Percentiles rank a stretch among this genome's conserved stretches.
These are phyloP conservation scores for Stentor roeselii DNA, from an alignment of 73 alveolate species.

Conservation along the genomic window DNA sequence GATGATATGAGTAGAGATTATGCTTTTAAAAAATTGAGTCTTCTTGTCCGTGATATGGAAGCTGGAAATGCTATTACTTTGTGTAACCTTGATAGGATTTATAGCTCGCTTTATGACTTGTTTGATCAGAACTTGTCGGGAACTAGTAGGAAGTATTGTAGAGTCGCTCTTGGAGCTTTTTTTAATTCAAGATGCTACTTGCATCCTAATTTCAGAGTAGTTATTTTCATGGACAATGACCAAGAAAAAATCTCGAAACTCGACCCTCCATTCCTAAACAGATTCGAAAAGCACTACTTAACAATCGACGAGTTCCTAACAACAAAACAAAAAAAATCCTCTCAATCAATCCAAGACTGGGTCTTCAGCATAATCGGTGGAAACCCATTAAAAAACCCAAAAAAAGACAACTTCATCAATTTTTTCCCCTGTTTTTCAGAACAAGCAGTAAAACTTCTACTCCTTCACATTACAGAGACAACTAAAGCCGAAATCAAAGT, in stretches of 20 bases:
- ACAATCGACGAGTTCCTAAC: slow-evolving; percentile 34
- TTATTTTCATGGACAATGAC: slow-evolving; percentile 40
- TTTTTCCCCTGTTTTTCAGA: not conserved
- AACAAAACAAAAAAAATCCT: not conserved
- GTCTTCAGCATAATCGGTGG: not conserved
- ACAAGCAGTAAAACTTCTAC: too few relatives aligned
- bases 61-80: slow-evolving; percentile 39
- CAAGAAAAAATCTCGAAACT: slow-evolving; percentile 26
- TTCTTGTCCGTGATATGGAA: slow-evolving; percentile 45
- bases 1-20: slow-evolving; percentile 49
- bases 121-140: slow-evolving; percentile 49
- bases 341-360: not conserved
- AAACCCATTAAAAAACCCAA: not conserved
- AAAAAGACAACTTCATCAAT: too few relatives aligned
- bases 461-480: not conserved
- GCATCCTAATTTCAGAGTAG: slow-evolving; percentile 42
- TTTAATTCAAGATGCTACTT: slow-evolving; percentile 38
- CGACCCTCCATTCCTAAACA: slow-evolving; percentile 59
- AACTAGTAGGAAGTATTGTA: slow-evolving; percentile 40
- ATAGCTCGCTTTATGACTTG: slow-evolving; percentile 62
- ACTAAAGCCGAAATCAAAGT: not conserved
- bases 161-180: slow-evolving; percentile 57
- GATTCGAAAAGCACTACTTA: slow-evolving; percentile 63
- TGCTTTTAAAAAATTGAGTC: slow-evolving; percentile 45
- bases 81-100: slow-evolving; percentile 44